A percentile compares a stretch with the other conserved stretches of the same genome.
Conservation (phyloP, 257 asterid genomes). For the Verbascum thapsus region DNA sequence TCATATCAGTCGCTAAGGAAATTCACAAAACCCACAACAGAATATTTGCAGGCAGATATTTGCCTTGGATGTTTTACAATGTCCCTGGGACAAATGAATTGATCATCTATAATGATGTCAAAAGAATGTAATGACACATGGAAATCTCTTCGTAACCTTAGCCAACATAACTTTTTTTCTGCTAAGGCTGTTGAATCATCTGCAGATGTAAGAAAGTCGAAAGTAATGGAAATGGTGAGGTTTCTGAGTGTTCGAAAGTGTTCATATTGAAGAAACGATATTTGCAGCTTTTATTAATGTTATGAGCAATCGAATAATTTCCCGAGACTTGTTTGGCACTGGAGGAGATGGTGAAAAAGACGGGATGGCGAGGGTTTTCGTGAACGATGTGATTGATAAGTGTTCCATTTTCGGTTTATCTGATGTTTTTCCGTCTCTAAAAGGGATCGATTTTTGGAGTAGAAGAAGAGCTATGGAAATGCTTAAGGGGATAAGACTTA, state of each 20-base stretch:
- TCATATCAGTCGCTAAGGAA: no score
- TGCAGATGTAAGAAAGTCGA: not conserved
- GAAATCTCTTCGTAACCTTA: no score
- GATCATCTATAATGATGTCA: no score
- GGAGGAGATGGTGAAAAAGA: slow-evolving; percentile 3
- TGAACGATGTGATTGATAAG: not conserved
- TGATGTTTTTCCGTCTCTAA: slow-evolving; percentile 18
- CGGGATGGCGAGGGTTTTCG: not conserved
- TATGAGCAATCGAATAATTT: not conserved
- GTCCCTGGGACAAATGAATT: no score
- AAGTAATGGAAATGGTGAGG: slow-evolving; percentile 11
- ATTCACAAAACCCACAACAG: no score
- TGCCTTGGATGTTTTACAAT: no score
- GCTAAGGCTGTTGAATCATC: not conserved
- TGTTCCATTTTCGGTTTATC: not conserved
- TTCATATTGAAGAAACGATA: slow-evolving; percentile 20
- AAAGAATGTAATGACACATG: no score
- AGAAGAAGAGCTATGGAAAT: not conserved
- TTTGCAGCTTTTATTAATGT: slow-evolving; percentile 5
- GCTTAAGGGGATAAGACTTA: not conserved
- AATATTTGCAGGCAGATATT: no score
- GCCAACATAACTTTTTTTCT: no score
- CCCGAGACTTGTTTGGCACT: slow-evolving; percentile 3
- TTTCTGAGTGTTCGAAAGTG: not conserved
- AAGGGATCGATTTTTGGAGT: slow-evolving; percentile 22